phyloP scores from a whole-genome alignment of 1,284 basidiomycete species.

The Ganoderma lucidum region DNA sequence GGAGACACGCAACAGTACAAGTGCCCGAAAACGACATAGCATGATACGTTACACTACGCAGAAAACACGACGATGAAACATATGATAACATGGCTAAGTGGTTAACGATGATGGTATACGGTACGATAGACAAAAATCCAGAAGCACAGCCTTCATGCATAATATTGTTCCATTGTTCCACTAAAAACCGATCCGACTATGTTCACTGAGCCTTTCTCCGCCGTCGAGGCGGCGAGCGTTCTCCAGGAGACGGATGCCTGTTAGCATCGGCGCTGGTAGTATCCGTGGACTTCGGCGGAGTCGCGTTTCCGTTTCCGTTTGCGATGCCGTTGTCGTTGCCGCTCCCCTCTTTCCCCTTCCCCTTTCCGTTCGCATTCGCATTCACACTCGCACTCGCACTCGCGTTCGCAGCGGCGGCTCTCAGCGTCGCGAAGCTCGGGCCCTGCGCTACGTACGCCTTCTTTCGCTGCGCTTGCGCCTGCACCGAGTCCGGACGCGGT shows the following conservation, averaged over 20 bases:
- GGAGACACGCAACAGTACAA: background rate
- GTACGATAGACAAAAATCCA: background rate
- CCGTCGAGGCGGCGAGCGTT: constrained; percentile 16
- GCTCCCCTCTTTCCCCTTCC: background rate
- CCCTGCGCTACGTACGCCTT: constrained; percentile 20
- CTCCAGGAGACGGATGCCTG: background rate
- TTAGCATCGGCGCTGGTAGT: background rate
- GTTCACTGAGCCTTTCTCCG: constrained; percentile 14
- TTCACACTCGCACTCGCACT: background rate
- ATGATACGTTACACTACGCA: background rate
- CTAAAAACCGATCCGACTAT: background rate
- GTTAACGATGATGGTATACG: background rate
- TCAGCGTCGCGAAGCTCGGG: constrained; percentile 16
- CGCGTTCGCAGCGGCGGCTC: constrained; percentile 6
- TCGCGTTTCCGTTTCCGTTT: background rate
- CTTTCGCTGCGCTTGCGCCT: background rate
- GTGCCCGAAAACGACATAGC: background rate
- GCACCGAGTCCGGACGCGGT: constrained; percentile 12
- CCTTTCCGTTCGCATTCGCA: background rate
- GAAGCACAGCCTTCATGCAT: background rate
- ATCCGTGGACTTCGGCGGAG: background rate
- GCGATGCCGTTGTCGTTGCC: no score
- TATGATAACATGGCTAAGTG: background rate
- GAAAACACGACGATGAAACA: background rate
- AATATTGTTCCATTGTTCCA: background rate